These are phyloP conservation scores for Penicillium sp. DNA, from an alignment of 2,329 filamentous ascomycete species.

Conservation along the genomic window DNA sequence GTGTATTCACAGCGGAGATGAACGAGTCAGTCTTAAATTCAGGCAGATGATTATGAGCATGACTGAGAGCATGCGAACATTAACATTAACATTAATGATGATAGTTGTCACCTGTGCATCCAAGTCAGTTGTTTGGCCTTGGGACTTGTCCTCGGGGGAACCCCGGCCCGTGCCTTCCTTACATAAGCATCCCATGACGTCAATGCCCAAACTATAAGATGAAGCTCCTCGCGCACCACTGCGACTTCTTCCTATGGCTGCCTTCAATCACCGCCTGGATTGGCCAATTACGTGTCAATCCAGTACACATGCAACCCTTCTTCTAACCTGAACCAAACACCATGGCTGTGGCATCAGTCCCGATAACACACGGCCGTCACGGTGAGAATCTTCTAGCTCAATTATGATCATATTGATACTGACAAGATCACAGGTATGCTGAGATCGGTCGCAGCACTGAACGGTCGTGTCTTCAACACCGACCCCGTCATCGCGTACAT, in stretches of 20 bases:
- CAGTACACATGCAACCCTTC: neutral
- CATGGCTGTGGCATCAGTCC: constrained; percentile 6
- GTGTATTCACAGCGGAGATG: neutral
- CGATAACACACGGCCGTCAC: constrained; percentile 7
- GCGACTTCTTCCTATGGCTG: neutral
- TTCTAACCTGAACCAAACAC: neutral
- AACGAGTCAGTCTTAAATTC: neutral
- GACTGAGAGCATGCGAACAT: too few species aligned
- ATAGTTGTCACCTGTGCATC: neutral
- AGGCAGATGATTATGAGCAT: neutral
- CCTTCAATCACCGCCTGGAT: neutral
- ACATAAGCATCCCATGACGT: constrained; percentile 3
- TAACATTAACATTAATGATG: neutral
- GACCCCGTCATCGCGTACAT: constrained; percentile 27
- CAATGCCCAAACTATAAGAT: neutral
- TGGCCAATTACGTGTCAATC: neutral
- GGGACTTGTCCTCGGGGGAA: neutral
- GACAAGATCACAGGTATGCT: constrained; percentile 14
- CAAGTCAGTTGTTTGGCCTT: neutral
- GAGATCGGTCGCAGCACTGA: constrained; percentile 15
- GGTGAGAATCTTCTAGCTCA: neutral
- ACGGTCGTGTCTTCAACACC: constrained; percentile 22
- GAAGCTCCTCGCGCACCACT: neutral
- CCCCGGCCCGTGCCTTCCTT: neutral
- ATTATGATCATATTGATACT: neutral